Evolutionary conservation across 2,329 filamentous ascomycete species (phyloP).

Genomic region (Bipolaris gigantea): DNA sequence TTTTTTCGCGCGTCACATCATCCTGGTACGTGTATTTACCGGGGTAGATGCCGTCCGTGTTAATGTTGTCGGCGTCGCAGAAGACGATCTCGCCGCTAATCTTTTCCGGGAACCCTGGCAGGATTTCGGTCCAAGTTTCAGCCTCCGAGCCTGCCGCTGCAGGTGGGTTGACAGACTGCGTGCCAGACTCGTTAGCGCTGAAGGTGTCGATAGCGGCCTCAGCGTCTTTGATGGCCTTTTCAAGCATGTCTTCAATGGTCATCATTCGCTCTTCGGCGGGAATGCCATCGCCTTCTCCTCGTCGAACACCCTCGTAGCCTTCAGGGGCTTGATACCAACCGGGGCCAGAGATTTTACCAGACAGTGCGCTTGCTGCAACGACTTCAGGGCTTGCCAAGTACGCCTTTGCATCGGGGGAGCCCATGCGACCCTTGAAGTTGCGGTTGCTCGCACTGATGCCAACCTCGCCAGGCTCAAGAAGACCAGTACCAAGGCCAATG

Average conservation of each 20-base stretch:
- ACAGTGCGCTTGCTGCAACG: conserved; percentile 84
- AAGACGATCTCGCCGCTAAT: conserved; percentile 87
- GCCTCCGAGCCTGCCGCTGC: conserved; percentile 32
- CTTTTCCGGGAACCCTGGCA: conserved; percentile 83
- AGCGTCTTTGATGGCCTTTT: conserved; percentile 69
- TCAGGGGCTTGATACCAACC: conserved; percentile 76
- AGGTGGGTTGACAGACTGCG: conserved; percentile 37
- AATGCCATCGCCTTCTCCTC: conserved; percentile 72
- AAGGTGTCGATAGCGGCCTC: conserved; percentile 63
- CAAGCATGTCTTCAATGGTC: conserved; percentile 69
- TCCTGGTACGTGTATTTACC: conserved; percentile 94
- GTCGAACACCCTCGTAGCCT: conserved; percentile 66
- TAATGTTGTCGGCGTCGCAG: conserved; percentile 82
- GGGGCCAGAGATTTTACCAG: conserved; percentile 72
- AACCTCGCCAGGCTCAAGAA: conserved; percentile 82
- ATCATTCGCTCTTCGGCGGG: conserved; percentile 65
- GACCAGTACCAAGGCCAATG: conserved; percentile 79
- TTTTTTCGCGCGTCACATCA: conserved; percentile 70
- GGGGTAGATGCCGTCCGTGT: conserved; percentile 91
- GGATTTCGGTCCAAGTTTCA: conserved; percentile 64
- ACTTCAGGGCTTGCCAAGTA: conserved; percentile 90
- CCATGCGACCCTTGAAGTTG: conserved; percentile 93
- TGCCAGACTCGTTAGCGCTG: conserved; percentile 37
- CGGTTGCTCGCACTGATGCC: conserved; percentile 83
- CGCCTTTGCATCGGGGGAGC: conserved; percentile 73